Base-by-base conservation (phyloP, 345 rosid genomes). In the Physaria fendleri region DNA sequence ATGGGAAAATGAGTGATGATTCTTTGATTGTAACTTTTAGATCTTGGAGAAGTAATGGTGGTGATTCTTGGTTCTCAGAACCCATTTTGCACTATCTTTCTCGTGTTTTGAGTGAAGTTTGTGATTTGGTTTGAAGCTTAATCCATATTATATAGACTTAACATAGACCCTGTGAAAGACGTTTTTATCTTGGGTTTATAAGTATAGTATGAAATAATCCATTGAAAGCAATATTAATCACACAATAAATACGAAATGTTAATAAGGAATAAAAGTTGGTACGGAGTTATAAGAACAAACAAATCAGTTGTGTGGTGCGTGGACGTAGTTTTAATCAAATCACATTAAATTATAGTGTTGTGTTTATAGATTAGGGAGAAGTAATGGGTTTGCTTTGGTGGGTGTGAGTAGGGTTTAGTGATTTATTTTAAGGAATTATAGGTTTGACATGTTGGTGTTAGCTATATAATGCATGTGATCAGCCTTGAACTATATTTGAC, bases 21-120 rank as follows among this genome's bases (percentile, higher is more conserved):
- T 77, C 77, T 50, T 71, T 76, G 68, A 80, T 50, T 3, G 69
- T 75, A 21, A 87, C 78, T 9, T 77, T 80, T 16, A 90, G 83
- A 65, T 85, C 83, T 66, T 75, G 73, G 29, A 72, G 61, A 59
- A 74, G 79, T 20, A 51, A 16, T 23, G 57, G 52, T 25, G 56
- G 62, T 30, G 68, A 47, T 28, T 76, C 81, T 51, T 45, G 72
- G 66, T 8, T 27, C 14, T 64, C 11, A 52, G 54, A 14, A 56
- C 62, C 76, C 92, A 71, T 62, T 54, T 37, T 55, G 2, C 39
- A 11, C 18, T 2, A 15, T 5, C 10, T 12, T 15, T 4, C 8
- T 48, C 43, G 5, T 0, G 43, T 46, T 66, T 50, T 50, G 59
- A 14, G 52, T 56, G 28, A 43, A 32, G 59, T 51, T 62, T 62